A percentile compares a stretch with the other conserved stretches of the same genome.
phyloP scores from a whole-genome alignment of 2,329 filamentous ascomycete genomes.

The Calycina herbarum region DNA sequence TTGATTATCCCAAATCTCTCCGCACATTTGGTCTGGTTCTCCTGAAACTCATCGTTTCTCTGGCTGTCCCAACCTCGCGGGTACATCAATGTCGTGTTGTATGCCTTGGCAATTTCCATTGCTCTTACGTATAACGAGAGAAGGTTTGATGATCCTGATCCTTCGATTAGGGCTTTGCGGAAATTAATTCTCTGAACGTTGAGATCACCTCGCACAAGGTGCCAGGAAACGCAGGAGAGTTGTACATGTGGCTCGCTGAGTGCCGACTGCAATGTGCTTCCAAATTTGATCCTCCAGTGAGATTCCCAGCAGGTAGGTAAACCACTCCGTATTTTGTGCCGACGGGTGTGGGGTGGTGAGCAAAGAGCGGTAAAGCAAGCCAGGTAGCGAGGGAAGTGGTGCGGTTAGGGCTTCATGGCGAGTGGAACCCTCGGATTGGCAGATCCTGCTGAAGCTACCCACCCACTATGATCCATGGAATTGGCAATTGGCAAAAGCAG shows the following conservation, averaged over 20 bases:
- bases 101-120: neutral
- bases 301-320: neutral
- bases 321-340: neutral
- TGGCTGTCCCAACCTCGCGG: neutral
- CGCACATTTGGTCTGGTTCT: no score
- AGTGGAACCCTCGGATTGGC: neutral
- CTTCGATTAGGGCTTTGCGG: constrained; percentile 6
- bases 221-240: neutral
- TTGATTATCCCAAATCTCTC: neutral
- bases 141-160: neutral
- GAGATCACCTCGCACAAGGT: constrained; percentile 1
- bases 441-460: neutral
- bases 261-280: neutral
- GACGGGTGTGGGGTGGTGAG: neutral
- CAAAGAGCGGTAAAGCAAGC: constrained; percentile 3
- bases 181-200: constrained; percentile 4
- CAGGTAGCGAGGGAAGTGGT: no score
- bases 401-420: neutral
- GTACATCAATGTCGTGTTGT: neutral
- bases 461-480: neutral
- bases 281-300: neutral
- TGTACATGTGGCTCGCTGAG: neutral
- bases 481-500: neutral
- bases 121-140: neutral
- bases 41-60: neutral